Evolutionary conservation across 1,139 yeast species (phyloP), one percentile per base, ranked within the genome.

Genomic region (Williopsis jadinii): DNA sequence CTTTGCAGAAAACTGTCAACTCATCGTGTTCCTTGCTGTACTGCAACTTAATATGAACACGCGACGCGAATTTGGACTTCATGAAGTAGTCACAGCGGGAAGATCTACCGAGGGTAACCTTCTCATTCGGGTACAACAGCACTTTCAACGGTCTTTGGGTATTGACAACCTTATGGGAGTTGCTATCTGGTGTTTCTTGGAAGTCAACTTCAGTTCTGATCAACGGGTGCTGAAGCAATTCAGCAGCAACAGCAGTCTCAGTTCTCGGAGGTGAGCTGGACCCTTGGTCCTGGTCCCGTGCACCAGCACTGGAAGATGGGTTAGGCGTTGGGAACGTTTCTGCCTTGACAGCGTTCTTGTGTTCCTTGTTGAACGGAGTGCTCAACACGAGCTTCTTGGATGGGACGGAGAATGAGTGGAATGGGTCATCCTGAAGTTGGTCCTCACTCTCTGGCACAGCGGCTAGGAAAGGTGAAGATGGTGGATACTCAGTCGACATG

Each of bases 11-110:
- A 11, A 66, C 47, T 13, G 58, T 54, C 14, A 66, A 41, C 37
- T 57, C 56, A 29, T 62, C 55, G 5, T 47, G 38, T 2, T 52
- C 46, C 3, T 56, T 46, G 11, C 51, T 45, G 43, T 63, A 65
- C 11, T 59, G 55, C 2, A 74, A 53, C 12, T 60, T 53, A 39
- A 82, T 71, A 60, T 86, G 95, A 15, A 72, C 68, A 43, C 95
- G 73, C 9, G 94, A 84, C 30, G 86, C 75, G 36, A 71, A 70
- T 55, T 77, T 78, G 57, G 83, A 73, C 37, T 65, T 63, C 36
- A 79, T 64, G 37, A 73, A 64, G 43, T 82, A 65, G 42, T 73
- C 74, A 52, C 75, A 75, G 44, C 77, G 81, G 49, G 84, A 72
- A 15, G 79, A 64, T 56, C 59, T 52, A 13, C 59, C 59, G 14